Base-by-base conservation (phyloP, 75 land plant genomes). In the Isoetes taiwanensis region DNA sequence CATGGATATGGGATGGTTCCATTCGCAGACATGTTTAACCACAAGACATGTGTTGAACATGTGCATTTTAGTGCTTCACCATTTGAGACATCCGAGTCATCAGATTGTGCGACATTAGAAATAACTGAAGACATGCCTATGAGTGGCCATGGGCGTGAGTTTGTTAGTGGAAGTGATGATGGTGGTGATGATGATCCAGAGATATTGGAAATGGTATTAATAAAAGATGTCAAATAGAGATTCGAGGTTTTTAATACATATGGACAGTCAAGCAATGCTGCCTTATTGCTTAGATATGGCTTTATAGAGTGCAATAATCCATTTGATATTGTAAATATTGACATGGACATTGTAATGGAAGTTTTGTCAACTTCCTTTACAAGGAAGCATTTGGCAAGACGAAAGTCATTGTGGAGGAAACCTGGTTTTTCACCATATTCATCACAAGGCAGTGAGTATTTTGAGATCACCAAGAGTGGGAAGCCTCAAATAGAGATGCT, bases 1-100 rank as follows among this genome's bases (percentile, higher is more conserved):
- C 88, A 83, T 78, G 97, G 94, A 12, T 76, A 10, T 73, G 97
- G 97, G 57, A 86, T 91, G 97, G 94, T 91, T 17, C 97, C 97
- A 60, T 56, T 91, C 67, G 97, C 97, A 28, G 97, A 91, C 64
- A 64, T 91, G 16, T 90, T 90, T 43, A 90, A 90, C 69, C 96
- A 86, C 75, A 90, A 85, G 63, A 90, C 93, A 6, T 86, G 64
- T 54, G 96, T 79, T 20, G 96, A 90, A 66, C 67, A 90, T 75
- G 86, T 90, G 12, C 96, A 90, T 56, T 76, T 90, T 54, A 77
- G 16, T 6, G 26, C 28, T 41, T 24, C 42, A 42, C 32, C 42
- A 52, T n/a, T n/a, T n/a, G n/a, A n/a, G n/a, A n/a, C n/a, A n/a
- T n/a, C n/a, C n/a, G n/a, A n/a, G n/a, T n/a, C n/a, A n/a, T n/a